Percentiles rank a stretch among this genome's conserved stretches.
These are phyloP conservation scores for Fraxinus angustifolia DNA, from an alignment of 305 asterid genomes.

Conservation along the genomic window DNA sequence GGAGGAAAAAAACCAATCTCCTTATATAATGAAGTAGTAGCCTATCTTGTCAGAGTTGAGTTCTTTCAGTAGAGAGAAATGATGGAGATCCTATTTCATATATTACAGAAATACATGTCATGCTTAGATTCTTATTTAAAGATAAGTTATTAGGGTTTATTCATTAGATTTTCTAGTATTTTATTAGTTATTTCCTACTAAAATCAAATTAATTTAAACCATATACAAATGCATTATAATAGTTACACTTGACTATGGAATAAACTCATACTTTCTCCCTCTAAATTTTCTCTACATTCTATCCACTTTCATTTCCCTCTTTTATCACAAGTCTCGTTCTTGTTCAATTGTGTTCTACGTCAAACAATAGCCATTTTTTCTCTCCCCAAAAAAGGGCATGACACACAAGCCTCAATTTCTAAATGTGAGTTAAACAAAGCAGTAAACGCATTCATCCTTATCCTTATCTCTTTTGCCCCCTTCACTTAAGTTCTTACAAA, in stretches of 20 bases:
- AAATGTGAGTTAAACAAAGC: neutral
- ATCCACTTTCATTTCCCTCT: neutral
- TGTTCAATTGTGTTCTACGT: neutral
- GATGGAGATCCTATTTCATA: neutral
- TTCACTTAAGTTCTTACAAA: neutral
- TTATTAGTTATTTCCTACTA: neutral
- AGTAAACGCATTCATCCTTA: neutral
- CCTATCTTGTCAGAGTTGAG: neutral
- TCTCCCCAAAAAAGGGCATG: neutral
- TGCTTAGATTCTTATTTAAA: neutral
- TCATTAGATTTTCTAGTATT: neutral
- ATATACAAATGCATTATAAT: neutral
- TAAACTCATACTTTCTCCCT: neutral
- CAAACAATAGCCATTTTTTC: neutral
- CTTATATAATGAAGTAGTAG: neutral
- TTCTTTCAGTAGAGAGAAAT: neutral
- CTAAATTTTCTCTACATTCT: neutral
- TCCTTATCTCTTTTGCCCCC: neutral
- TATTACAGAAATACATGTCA: neutral
- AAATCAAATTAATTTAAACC: no score
- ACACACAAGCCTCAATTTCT: neutral
- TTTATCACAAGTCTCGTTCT: neutral
- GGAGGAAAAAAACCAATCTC: neutral
- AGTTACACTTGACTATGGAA: neutral
- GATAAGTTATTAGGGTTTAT: neutral